Percentiles rank a stretch among this genome's conserved stretches.
phyloP scores from a whole-genome alignment of 192 early-diverging fungal genomes.

The Coemansia sp. region DNA sequence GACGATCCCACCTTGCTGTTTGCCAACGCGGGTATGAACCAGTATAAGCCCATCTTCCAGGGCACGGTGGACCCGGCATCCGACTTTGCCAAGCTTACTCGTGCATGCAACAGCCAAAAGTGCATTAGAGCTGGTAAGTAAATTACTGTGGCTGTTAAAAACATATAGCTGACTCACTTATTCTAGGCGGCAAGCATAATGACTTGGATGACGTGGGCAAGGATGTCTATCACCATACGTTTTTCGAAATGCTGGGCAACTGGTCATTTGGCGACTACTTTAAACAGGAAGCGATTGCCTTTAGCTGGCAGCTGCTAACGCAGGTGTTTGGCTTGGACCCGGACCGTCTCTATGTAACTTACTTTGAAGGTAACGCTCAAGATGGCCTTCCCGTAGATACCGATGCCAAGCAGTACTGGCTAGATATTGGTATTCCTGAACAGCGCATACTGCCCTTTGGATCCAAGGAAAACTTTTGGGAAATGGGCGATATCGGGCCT shows the following conservation, averaged over 20 bases:
- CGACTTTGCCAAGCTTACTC: conserved; percentile 81
- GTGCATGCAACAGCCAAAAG: conserved; percentile 97
- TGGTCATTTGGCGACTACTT: conserved; percentile 99
- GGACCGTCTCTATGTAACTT: conserved; percentile 92
- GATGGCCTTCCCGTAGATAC: conserved; percentile 78
- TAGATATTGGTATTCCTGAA: conserved; percentile 81
- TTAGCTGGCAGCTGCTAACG: conserved; percentile 92
- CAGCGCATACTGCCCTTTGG: conserved; percentile 83
- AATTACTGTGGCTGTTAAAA: not conserved
- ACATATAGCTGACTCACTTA: not conserved
- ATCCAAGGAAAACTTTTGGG: conserved; percentile 98
- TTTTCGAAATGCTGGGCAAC: conserved; percentile 99
- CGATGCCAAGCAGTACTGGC: conserved; percentile 91
- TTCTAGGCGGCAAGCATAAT: conserved; percentile 89
- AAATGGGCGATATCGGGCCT: conserved; percentile 97
- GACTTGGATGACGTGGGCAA: conserved; percentile 98
- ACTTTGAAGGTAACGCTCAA: conserved; percentile 89
- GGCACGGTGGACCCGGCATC: conserved; percentile 94
- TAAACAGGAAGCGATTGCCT: conserved; percentile 90
- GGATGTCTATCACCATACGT: conserved; percentile 98
- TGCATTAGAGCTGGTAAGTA: conserved; percentile 94
- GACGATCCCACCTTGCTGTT: conserved; percentile 96
- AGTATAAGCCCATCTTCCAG: conserved; percentile 97
- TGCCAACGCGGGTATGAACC: conserved; percentile 96
- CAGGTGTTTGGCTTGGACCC: conserved; percentile 75